Base-by-base conservation (phyloP, 202 grass and related monocot genomes). In the Thinopyrum obtusiflorum region DNA sequence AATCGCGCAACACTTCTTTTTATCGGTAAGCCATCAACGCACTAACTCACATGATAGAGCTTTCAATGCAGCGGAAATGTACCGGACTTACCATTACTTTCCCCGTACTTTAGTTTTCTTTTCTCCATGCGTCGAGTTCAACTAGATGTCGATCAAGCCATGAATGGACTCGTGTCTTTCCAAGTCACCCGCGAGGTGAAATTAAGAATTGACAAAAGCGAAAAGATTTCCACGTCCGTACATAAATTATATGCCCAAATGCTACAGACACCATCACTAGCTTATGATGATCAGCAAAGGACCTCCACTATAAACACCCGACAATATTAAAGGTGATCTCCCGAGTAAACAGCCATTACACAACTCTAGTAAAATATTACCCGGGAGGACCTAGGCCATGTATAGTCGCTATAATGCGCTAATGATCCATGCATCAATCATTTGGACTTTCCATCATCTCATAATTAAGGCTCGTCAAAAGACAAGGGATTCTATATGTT, bases 231-330 rank as follows among this genome's bases (percentile, higher is more conserved):
- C 46, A 29, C 18, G 62, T 8, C 24, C 59, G 66, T 80, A 67
- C 82, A 20, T 15, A 20, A 14, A 40, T 11, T 5, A 32, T 13
- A 55, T 73, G 31, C 31, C 31, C 21, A 29, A 73, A 51, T 80
- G 42, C 31, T 9, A 75, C 76, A 80, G 82, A 80, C 31, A 32
- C 31, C 81, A 84, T 82, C 82, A 84, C 81, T 75, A 67, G 11
- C 39, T 42, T 42, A 42, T 42, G 39, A 42, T 40, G 55, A 51
- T 87, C 78, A 67, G 44, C 40, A 0, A 49, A 24, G 14, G 70
- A 18, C 70, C 70, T 73, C 70, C 36, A 73, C 42, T 39, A 74
- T 42, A 2, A 57, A 33, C 78, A 33, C 70, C 33, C 36, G 33
- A 4, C 18, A 33, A 11, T 32, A 32, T 32, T 32, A 42, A 67